phyloP scores from a whole-genome alignment of 2,329 filamentous ascomycete genomes.

The Xylariaceae sp. region DNA sequence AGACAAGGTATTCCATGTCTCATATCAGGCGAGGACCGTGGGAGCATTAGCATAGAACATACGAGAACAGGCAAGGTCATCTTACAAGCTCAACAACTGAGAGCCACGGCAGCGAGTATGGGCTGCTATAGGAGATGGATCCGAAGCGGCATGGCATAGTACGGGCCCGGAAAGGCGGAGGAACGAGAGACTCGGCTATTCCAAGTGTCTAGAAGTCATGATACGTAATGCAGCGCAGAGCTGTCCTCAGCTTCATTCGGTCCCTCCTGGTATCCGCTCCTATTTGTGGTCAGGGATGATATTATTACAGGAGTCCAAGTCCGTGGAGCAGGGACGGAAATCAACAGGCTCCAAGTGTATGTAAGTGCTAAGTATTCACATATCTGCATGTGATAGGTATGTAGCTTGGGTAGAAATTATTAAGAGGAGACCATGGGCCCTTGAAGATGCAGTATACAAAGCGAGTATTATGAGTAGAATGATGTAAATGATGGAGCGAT shows the following conservation, averaged over 20 bases:
- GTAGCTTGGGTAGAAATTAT: not conserved
- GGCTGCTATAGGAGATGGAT: not conserved
- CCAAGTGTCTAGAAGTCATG: not conserved
- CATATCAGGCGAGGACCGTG: not conserved
- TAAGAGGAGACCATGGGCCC: not conserved
- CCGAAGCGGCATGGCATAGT: not conserved
- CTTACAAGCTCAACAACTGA: slow-evolving; percentile 12
- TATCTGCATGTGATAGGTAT: not conserved
- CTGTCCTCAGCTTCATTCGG: not conserved
- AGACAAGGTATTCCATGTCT: slow-evolving; percentile 13
- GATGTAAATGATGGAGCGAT: too few relatives aligned
- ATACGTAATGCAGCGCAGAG: not conserved
- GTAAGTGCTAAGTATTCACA: not conserved
- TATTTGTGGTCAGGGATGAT: slow-evolving; percentile 5
- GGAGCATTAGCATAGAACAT: slow-evolving; percentile 12
- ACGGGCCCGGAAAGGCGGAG: slow-evolving; percentile 1
- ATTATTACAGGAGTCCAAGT: slow-evolving; percentile 8
- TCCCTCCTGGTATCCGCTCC: not conserved
- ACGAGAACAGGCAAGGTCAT: slow-evolving; percentile 12
- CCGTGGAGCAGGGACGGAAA: slow-evolving; percentile 14
- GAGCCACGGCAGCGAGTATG: slow-evolving; percentile 3
- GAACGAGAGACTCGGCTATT: slow-evolving; percentile 10
- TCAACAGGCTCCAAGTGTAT: slow-evolving; percentile 6
- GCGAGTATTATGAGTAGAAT: too few relatives aligned
- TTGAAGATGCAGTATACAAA: not conserved